Percentiles rank a stretch among this genome's conserved stretches.
Conservation (phyloP, 1,284 basidiomycete species). For the Austroboletus niveus region DNA sequence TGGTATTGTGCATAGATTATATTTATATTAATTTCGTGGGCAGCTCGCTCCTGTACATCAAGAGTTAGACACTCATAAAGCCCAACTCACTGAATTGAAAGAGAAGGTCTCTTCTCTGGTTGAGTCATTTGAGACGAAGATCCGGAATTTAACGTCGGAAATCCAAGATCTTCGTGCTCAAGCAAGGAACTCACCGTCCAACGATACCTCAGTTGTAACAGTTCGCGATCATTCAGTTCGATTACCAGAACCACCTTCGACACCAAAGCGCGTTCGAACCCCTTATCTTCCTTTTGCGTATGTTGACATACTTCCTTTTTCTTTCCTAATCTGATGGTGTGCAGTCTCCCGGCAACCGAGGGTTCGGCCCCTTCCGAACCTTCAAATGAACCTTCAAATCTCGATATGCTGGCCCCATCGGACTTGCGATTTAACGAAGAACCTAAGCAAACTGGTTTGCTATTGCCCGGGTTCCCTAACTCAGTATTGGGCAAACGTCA, state of each 20-base stretch:
- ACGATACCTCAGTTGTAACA: conserved; percentile 10
- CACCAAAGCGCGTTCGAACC: conserved; percentile 34
- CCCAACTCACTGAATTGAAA: conserved; percentile 42
- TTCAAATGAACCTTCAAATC: conserved; percentile 23
- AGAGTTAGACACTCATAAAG: conserved; percentile 39
- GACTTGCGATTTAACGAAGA: conserved; percentile 22
- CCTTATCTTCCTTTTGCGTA: conserved; percentile 30
- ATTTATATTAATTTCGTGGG: conserved; percentile 8
- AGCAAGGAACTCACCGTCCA: conserved; percentile 10
- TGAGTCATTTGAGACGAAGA: conserved; percentile 35
- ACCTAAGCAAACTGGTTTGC: conserved; percentile 22
- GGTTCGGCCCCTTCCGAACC: conserved; percentile 16
- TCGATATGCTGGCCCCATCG: conserved; percentile 12
- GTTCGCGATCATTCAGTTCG: conserved; percentile 16
- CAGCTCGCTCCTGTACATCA: conserved; percentile 54
- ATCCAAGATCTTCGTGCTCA: conserved; percentile 27
- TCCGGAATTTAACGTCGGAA: conserved; percentile 34
- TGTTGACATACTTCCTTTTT: conserved; percentile 8
- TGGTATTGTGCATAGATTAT: neutral
- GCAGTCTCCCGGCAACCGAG: conserved; percentile 22
- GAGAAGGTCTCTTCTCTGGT: conserved; percentile 35
- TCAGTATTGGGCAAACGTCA: conserved; percentile 59
- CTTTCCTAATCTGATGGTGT: conserved; percentile 7
- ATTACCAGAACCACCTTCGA: conserved; percentile 32
- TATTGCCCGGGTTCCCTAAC: conserved; percentile 41